Evolutionary conservation across 805 yeast genomes (phyloP), one percentile per base, ranked within the genome.

Genomic region (Wickerhamiella cacticola): DNA sequence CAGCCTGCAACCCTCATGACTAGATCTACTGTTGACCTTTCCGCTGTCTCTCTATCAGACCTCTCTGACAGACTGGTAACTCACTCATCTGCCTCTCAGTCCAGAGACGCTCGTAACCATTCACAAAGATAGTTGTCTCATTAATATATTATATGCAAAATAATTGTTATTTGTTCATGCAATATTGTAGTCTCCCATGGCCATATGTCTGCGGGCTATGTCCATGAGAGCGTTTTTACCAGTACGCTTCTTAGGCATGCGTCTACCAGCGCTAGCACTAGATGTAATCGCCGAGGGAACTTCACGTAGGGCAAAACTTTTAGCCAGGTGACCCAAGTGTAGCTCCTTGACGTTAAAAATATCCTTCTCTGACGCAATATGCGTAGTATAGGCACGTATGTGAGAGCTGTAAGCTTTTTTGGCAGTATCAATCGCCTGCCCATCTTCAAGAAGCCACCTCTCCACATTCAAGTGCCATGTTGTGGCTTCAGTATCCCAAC

Each of bases 321-420:
- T 92, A 18, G 97, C 96, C 58, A 94, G 68, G 68, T 92, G 99
- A 24, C 99, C 99, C 55, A 94, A 68, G 71, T 92, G 99, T 50
- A 94, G 68, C 28, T 72, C 65, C 56, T 82, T 82, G 26, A 92
- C 80, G 59, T 85, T 87, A 70, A 92, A 92, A 53, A 73, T 77
- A 43, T 72, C 75, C 60, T 88, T 76, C 63, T 92, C 98, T 1
- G 78, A 57, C 0, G 88, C 69, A 49, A 87, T 74, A 68, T 92
- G 99, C 0, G 99, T 92, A 5, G 99, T 85, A 61, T 92, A 92
- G 0, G 98, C 98, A 59, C 97, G 75, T 36, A 92, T 71, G 61
- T 89, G 97, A 51, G 95, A 80, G 13, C 82, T 76, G 60, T 84
- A 92, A 2, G 85, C 97, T 58, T 79, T 76, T 4, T 76, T 74